These are phyloP conservation scores for Cucurbitaria berberidis DNA, from an alignment of 2,329 filamentous ascomycete species.

Conservation along the genomic window DNA sequence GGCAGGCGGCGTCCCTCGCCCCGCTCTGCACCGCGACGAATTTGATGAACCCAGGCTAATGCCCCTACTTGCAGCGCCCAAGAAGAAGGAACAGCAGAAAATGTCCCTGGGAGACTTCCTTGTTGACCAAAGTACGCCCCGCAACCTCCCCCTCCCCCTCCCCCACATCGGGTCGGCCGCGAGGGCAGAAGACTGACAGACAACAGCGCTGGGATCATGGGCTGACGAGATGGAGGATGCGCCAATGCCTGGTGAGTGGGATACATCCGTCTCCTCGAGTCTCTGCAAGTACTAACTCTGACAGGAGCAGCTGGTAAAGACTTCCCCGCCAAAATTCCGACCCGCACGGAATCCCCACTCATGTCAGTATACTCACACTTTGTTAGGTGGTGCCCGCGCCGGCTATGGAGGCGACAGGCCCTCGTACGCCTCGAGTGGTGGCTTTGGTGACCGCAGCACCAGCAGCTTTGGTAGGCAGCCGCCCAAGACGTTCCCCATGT, in stretches of 20 bases:
- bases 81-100: conserved; percentile 93
- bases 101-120: conserved; percentile 98
- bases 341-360: neutral
- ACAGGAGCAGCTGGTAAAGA: conserved; percentile 41
- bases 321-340: conserved; percentile 7
- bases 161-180: too few relatives aligned
- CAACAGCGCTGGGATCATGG: conserved; percentile 82
- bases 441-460: conserved; percentile 46
- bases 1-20: conserved; percentile 32
- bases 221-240: conserved; percentile 97
- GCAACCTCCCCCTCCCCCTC: conserved; percentile 22
- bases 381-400: conserved; percentile 45
- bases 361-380: conserved; percentile 24
- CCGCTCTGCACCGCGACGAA: conserved; percentile 25
- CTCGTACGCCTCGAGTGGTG: conserved; percentile 52
- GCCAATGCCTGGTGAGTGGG: conserved; percentile 70
- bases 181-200: conserved; percentile 35
- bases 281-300: conserved; percentile 27
- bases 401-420: conserved; percentile 59
- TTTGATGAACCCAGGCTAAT: conserved; percentile 52
- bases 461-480: conserved; percentile 49
- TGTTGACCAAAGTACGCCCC: conserved; percentile 79
- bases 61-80: conserved; percentile 69
- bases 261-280: conserved; percentile 19
- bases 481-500: conserved; percentile 2